These are phyloP conservation scores for Lodderomyces elongisporus DNA, from an alignment of 1,139 yeast species.

Conservation along the genomic window DNA sequence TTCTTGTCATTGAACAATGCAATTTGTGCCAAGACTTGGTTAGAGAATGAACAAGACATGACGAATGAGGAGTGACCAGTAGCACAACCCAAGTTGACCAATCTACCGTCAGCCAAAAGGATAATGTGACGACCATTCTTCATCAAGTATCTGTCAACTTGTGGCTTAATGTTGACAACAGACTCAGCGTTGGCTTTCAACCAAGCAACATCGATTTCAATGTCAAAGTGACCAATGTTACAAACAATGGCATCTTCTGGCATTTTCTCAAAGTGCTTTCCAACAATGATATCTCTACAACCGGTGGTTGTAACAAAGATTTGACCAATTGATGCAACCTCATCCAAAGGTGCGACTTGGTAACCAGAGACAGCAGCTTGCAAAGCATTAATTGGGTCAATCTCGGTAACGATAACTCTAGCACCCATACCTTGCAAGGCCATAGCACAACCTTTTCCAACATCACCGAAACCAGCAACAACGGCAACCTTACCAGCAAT, in stretches of 20 bases:
- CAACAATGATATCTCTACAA: slow-evolving; percentile 96
- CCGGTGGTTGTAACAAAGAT: slow-evolving; percentile 99
- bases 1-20: slow-evolving; percentile 93
- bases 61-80: slow-evolving; percentile 99
- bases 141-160: slow-evolving; percentile 96
- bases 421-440: slow-evolving; percentile 99
- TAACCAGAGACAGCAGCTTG: slow-evolving; percentile 99
- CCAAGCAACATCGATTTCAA: slow-evolving; percentile 99
- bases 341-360: slow-evolving; percentile 96
- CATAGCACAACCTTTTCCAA: slow-evolving; percentile 99
- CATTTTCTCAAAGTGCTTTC: slow-evolving; percentile 83
- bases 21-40: slow-evolving; percentile 99
- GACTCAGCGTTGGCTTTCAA: slow-evolving; percentile 86
- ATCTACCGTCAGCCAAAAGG: slow-evolving; percentile 98
- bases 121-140: slow-evolving; percentile 90
- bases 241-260: slow-evolving; percentile 99
- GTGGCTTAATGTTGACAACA: slow-evolving; percentile 96
- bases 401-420: slow-evolving; percentile 94
- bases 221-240: slow-evolving; percentile 99
- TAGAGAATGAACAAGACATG: slow-evolving; percentile 99
- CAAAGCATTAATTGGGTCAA: slow-evolving; percentile 98
- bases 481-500: slow-evolving; percentile 99
- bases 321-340: slow-evolving; percentile 91
- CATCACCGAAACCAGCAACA: slow-evolving; percentile 99
- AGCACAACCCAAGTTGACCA: slow-evolving; percentile 99